phyloP scores from a whole-genome alignment of 2,329 filamentous ascomycete species.

The Neobulgaria alba region DNA sequence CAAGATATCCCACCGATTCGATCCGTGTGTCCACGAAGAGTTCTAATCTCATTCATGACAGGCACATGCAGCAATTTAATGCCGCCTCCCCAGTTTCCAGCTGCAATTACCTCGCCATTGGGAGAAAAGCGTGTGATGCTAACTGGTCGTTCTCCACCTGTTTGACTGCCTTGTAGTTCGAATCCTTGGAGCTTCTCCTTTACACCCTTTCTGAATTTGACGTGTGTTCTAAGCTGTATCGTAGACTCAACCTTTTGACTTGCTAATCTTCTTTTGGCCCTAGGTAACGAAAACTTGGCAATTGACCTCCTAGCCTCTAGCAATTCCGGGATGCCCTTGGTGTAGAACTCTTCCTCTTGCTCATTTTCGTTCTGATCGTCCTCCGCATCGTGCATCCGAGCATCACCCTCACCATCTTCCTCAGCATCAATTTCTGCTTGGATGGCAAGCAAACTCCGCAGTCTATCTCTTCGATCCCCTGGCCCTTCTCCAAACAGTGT shows the following conservation, averaged over 20 bases:
- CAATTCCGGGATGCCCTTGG: slow-evolving; percentile 66
- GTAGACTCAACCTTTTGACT: slow-evolving; percentile 73
- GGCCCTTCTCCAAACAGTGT: slow-evolving; percentile 90
- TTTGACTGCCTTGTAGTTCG: slow-evolving; percentile 89
- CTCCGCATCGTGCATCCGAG: slow-evolving; percentile 42
- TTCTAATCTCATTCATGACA: slow-evolving; percentile 66
- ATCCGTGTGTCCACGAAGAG: slow-evolving; percentile 75
- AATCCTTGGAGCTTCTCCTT: slow-evolving; percentile 77
- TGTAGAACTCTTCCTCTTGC: slow-evolving; percentile 92
- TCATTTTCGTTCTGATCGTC: slow-evolving; percentile 52
- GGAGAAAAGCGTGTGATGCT: slow-evolving; percentile 90
- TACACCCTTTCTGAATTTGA: slow-evolving; percentile 83
- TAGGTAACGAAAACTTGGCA: slow-evolving; percentile 73
- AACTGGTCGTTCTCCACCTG: slow-evolving; percentile 80
- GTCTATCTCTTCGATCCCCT: slow-evolving; percentile 73
- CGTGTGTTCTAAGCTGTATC: slow-evolving; percentile 80
- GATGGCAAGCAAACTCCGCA: slow-evolving; percentile 72
- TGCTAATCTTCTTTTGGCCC: slow-evolving; percentile 67
- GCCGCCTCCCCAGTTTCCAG: slow-evolving; percentile 87
- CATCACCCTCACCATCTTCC: slow-evolving; percentile 52
- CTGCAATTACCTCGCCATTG: slow-evolving; percentile 72
- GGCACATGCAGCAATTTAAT: slow-evolving; percentile 82
- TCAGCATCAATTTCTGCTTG: slow-evolving; percentile 54
- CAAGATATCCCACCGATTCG: slow-evolving; percentile 86
- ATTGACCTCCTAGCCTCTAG: slow-evolving; percentile 71